Conservation (phyloP, 305 asterid species). For the Solanum hybrid region DNA sequence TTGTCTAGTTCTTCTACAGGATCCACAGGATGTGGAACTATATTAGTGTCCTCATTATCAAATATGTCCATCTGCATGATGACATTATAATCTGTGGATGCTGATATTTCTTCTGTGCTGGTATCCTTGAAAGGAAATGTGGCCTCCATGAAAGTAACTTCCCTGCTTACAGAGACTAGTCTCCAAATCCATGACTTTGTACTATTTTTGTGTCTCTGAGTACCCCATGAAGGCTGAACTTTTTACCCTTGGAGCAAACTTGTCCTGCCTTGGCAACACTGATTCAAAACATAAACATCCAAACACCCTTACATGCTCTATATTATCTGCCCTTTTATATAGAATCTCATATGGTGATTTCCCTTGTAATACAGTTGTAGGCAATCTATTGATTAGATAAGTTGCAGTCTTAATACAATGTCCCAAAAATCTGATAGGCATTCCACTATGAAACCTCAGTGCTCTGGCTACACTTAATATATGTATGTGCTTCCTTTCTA, state of each 20-base stretch:
- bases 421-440: neutral
- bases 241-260: neutral
- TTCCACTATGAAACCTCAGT: neutral
- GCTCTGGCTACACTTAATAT: neutral
- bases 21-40: neutral
- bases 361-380: neutral
- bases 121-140: neutral
- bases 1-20: rapidly evolving
- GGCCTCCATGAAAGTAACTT: neutral
- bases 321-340: neutral
- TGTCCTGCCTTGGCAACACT: neutral
- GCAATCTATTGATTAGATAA: rapidly evolving
- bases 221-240: neutral
- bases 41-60: neutral
- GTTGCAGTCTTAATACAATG: neutral
- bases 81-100: too few relatives aligned
- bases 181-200: neutral
- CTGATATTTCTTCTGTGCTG: neutral
- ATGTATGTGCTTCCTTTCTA: neutral
- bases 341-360: neutral
- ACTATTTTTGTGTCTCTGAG: neutral
- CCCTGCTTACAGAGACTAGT: neutral
- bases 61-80: too few relatives aligned
- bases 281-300: neutral
- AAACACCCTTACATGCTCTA: neutral